Percentiles rank a stretch among this genome's conserved stretches.
phyloP scores from a whole-genome alignment of 169 alveolate species.

The Amoebophrya sp. region DNA sequence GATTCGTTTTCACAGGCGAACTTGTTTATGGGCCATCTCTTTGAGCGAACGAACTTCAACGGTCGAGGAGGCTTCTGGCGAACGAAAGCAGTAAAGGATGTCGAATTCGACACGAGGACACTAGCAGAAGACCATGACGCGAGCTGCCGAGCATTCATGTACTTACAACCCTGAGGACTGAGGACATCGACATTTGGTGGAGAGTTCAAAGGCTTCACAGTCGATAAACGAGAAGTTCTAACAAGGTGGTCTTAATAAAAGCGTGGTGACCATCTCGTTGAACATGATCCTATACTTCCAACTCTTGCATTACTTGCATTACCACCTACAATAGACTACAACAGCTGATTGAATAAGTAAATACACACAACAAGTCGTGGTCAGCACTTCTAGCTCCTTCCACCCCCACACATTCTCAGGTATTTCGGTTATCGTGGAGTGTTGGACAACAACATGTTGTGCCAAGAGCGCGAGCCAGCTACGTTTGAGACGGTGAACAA shows the following conservation, averaged over 20 bases:
- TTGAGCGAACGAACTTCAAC: constrained; percentile 3
- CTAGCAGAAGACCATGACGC: constrained; percentile 23
- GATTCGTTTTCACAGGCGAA: background rate
- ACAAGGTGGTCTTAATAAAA: too few relatives aligned
- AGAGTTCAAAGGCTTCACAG: too few relatives aligned
- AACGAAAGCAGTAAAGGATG: background rate
- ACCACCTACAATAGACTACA: too few relatives aligned
- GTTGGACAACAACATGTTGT: constrained; percentile 2
- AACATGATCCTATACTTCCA: too few relatives aligned
- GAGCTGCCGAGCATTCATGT: constrained; percentile 13
- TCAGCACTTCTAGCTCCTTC: too few relatives aligned
- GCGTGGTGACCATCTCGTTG: too few relatives aligned
- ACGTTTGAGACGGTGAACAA: background rate
- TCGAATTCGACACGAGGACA: background rate
- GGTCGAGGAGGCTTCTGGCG: constrained; percentile 5
- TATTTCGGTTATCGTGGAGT: background rate
- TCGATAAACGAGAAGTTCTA: too few relatives aligned
- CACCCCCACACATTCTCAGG: background rate
- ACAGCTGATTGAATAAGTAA: too few relatives aligned
- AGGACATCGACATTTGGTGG: too few relatives aligned
- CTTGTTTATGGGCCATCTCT: background rate
- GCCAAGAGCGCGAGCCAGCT: constrained; percentile 22
- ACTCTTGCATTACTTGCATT: too few relatives aligned
- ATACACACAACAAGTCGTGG: too few relatives aligned
- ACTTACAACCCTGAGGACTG: too few relatives aligned